phyloP scores from a whole-genome alignment of 1,139 yeast species.

The Taiozyma sp. region DNA sequence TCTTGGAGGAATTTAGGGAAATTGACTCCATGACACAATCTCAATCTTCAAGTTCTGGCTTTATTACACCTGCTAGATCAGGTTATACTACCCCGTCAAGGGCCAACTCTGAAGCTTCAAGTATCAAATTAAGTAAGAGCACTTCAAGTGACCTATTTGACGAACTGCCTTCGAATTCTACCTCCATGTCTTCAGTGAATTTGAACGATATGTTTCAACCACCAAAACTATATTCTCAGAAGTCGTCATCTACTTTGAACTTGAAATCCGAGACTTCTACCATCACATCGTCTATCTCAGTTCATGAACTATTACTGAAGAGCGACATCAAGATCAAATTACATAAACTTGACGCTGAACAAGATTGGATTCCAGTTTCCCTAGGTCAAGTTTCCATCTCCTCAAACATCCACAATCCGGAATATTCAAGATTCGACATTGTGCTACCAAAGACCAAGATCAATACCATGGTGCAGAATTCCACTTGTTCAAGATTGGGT shows the following conservation, averaged over 20 bases:
- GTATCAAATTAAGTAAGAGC: neutral
- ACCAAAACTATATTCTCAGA: conserved; percentile 4
- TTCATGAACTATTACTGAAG: conserved; percentile 18
- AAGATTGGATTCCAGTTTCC: conserved; percentile 24
- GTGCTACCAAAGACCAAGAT: conserved; percentile 1
- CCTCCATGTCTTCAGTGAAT: conserved; percentile 16
- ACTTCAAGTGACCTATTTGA: conserved; percentile 5
- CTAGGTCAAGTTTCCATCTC: conserved; percentile 19
- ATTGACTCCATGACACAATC: neutral
- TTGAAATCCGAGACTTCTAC: conserved; percentile 1
- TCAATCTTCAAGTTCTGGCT: neutral
- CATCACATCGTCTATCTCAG: neutral
- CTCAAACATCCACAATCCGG: conserved; percentile 19
- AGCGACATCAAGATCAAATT: conserved; percentile 19
- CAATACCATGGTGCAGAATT: conserved; percentile 14
- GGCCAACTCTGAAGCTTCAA: conserved; percentile 2
- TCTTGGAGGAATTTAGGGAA: conserved; percentile 11
- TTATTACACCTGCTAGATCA: neutral
- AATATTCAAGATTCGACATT: conserved; percentile 16
- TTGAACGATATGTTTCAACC: conserved; percentile 2
- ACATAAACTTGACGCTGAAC: conserved; percentile 20
- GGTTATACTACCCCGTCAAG: conserved; percentile 1
- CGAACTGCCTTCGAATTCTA: conserved; percentile 18
- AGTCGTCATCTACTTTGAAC: conserved; percentile 5
- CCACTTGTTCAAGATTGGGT: conserved; percentile 19